Conservation (phyloP, 495 filamentous ascomycete genomes). For the Annulohypoxylon moriforme region DNA sequence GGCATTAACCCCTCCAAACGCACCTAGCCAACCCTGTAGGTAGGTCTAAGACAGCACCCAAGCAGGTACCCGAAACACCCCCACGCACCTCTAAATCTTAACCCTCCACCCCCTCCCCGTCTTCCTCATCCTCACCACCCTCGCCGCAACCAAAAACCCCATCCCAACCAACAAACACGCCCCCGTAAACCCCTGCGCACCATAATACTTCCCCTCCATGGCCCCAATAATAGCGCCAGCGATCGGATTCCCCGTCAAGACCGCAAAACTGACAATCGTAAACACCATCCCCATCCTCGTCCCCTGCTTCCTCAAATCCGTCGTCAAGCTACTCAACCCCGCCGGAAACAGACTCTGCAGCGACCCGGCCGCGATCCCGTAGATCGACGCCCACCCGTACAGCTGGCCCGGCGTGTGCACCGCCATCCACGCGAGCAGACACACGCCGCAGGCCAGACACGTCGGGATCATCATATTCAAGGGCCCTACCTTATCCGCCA, state of each 20-base stretch:
- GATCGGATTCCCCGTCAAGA: conserved; percentile 79
- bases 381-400: conserved; percentile 71
- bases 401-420: conserved; percentile 63
- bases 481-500: conserved; percentile 70
- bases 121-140: conserved; percentile 50
- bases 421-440: conserved; percentile 72
- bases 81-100: conserved; percentile 33
- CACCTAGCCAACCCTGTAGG: no score
- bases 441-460: conserved; percentile 61
- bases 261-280: conserved; percentile 77
- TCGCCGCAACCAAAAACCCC: conserved; percentile 56
- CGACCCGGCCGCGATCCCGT: conserved; percentile 72
- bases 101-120: conserved; percentile 43
- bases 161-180: conserved; percentile 56
- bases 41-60: no score
- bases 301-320: conserved; percentile 73
- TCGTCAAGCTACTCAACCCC: conserved; percentile 68
- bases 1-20: neutral
- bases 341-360: conserved; percentile 78
- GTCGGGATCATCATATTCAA: conserved; percentile 71
- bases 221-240: conserved; percentile 73
- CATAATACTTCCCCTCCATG: conserved; percentile 65
- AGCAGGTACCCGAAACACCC: no score
- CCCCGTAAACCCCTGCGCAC: conserved; percentile 73
- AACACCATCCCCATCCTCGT: conserved; percentile 85